These are phyloP conservation scores for Apiospora arundinis DNA, from an alignment of 2,329 filamentous ascomycete species.

Conservation along the genomic window DNA sequence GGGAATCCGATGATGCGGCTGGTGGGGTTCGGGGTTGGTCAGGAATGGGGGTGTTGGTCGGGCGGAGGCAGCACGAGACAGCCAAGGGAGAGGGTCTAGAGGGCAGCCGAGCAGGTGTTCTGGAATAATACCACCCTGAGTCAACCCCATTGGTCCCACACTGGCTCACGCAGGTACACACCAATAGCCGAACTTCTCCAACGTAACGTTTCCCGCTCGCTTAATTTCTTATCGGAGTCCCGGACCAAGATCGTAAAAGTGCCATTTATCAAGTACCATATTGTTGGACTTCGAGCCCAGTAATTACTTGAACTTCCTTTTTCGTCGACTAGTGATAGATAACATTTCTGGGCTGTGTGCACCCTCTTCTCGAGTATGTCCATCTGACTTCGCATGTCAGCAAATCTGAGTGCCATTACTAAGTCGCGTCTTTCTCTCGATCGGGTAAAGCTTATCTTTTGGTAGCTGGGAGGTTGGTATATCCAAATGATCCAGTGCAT, in stretches of 20 bases:
- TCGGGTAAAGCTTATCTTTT: neutral
- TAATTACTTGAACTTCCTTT: neutral
- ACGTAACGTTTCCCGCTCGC: slow-evolving; percentile 8
- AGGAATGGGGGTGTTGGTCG: slow-evolving; percentile 11
- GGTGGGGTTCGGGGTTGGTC: neutral
- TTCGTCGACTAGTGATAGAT: neutral
- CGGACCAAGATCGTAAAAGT: neutral
- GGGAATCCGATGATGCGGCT: neutral
- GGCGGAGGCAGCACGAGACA: slow-evolving; percentile 6
- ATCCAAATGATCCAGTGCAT: neutral
- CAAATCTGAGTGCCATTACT: neutral
- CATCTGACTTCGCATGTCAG: neutral
- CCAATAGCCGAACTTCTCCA: slow-evolving; percentile 2
- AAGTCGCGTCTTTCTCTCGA: neutral
- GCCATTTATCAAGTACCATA: too few species aligned
- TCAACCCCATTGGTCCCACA: neutral
- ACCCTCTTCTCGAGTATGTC: neutral
- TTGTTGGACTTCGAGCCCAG: too few species aligned
- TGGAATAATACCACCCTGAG: neutral
- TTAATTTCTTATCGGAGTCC: neutral
- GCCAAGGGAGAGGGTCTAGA: neutral
- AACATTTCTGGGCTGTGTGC: neutral
- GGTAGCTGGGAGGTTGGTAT: neutral
- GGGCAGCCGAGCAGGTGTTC: neutral
- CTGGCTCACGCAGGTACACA: slow-evolving; percentile 6